Conservation (phyloP, 805 yeast genomes). For the Monosporozyma siamensis region DNA sequence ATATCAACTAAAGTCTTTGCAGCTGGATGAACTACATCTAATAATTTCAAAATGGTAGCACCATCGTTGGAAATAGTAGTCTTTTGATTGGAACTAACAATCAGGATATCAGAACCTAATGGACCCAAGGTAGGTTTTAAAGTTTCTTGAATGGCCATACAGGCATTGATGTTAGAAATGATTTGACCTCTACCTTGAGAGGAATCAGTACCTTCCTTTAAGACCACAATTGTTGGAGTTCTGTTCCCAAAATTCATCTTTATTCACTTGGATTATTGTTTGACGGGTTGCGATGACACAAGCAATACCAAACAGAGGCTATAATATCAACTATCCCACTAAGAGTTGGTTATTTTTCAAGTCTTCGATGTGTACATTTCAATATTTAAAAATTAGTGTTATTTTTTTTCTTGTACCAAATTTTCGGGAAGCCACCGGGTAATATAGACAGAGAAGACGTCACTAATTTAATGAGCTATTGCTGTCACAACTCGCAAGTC, state of each 20-base stretch:
- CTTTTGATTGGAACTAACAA: slow-evolving; percentile 72
- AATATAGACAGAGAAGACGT: no score
- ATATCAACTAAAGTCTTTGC: slow-evolving; percentile 93
- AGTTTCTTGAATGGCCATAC: slow-evolving; percentile 94
- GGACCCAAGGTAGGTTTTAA: slow-evolving; percentile 94
- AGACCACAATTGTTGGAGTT: slow-evolving; percentile 95
- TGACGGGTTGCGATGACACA: background rate
- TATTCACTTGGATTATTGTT: background rate
- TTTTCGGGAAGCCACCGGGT: no score
- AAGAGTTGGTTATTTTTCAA: no score
- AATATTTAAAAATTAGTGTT: no score
- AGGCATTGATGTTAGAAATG: slow-evolving; percentile 90
- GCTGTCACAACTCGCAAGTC: no score
- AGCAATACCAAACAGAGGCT: no score
- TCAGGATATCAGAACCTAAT: slow-evolving; percentile 87
- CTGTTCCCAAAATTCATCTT: slow-evolving; percentile 82
- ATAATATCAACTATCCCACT: no score
- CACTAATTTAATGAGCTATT: no score
- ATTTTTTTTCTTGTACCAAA: no score
- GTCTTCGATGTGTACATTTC: no score
- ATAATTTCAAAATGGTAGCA: slow-evolving; percentile 83
- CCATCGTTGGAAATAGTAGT: slow-evolving; percentile 98
- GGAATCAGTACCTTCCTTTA: slow-evolving; percentile 95
- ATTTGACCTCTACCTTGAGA: slow-evolving; percentile 97
- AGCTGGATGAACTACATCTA: slow-evolving; percentile 97